Evolutionary conservation across 345 rosid species (phyloP), one percentile per base, ranked within the genome.

Genomic region (Salix koriyanagi): DNA sequence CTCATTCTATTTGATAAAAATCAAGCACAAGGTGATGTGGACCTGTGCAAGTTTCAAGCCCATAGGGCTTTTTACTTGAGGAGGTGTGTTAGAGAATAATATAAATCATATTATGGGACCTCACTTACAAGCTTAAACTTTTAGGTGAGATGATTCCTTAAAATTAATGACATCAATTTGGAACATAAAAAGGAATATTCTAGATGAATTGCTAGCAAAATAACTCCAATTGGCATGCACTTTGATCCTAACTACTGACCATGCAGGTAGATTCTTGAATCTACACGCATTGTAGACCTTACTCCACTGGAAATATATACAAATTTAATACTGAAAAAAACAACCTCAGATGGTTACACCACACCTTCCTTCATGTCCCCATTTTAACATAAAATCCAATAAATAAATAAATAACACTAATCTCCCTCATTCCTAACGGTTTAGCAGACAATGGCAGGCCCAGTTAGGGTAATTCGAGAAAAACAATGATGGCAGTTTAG

Each of bases 401-500:
- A 6, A 19, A 54, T 6, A 54, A 6, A 6, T 2, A 7, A 52
- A 41, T 10, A 54, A 19, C 60, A 19, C 60, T 7, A 21, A 2
- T 54, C 60, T 21, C 16, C 73, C 73, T 41, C 32, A 2, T 34
- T n/a, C 30, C 25, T 13, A 74, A 65, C 71, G 62, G 70, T 7
- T 14, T 23, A 16, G 39, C 32, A 10, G 52, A 62, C 37, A 67
- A 14, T 39, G 69, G 72, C 75, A 6, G 52, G 67, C 72, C 6
- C 34, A 2, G 60, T 7, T 54, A 23, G 60, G 60, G 80, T 76
- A 73, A 68, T 79, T 76, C 18, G 4, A 32, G 21, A 8, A 12
- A 37, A 44, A 50, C 6, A 62, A 36, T 34, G 60, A 74, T 76
- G 83, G 79, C 79, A 72, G 58, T 79, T 82, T 79, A 71, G 82